Evolutionary conservation across 75 land plant genomes (phyloP).

Genomic region (Selaginella moellendorffii): DNA sequence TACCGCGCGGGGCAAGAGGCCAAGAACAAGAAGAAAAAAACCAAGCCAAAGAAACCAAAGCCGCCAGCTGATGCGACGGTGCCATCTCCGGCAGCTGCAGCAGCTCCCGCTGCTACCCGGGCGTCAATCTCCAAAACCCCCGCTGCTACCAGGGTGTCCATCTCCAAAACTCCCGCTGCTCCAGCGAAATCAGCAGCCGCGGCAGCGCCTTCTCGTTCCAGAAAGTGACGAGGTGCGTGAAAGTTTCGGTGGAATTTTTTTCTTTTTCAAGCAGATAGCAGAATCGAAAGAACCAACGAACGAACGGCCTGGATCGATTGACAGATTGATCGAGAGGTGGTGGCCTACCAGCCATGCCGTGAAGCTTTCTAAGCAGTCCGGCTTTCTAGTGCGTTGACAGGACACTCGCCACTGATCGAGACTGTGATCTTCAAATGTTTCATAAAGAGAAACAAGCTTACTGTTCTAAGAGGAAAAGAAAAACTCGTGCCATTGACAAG

Average conservation of each 20-base stretch:
- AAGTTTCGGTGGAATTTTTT: not conserved
- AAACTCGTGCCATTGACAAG: too few relatives aligned
- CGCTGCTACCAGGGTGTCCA: not conserved
- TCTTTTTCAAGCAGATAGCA: not conserved
- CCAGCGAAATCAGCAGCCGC: too few relatives aligned
- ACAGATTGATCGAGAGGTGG: too few relatives aligned
- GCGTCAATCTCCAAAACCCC: not conserved
- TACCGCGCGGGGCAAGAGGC: not conserved
- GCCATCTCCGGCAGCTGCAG: not conserved
- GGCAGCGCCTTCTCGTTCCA: not conserved
- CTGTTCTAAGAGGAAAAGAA: too few relatives aligned
- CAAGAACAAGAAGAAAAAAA: not conserved
- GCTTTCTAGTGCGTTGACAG: too few relatives aligned
- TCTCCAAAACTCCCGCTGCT: not conserved
- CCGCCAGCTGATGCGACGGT: not conserved
- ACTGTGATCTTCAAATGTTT: too few relatives aligned
- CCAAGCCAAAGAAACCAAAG: not conserved
- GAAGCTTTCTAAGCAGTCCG: too few relatives aligned
- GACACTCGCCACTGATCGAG: too few relatives aligned
- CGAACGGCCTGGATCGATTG: too few relatives aligned
- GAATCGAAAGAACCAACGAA: too few relatives aligned
- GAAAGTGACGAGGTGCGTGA: not conserved
- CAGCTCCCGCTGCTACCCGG: not conserved
- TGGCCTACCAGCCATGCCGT: too few relatives aligned
- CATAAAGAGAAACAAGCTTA: too few relatives aligned